Evolutionary conservation across 106 monocot genomes (phyloP).

Genomic region (Acanthochlamys bracteata): DNA sequence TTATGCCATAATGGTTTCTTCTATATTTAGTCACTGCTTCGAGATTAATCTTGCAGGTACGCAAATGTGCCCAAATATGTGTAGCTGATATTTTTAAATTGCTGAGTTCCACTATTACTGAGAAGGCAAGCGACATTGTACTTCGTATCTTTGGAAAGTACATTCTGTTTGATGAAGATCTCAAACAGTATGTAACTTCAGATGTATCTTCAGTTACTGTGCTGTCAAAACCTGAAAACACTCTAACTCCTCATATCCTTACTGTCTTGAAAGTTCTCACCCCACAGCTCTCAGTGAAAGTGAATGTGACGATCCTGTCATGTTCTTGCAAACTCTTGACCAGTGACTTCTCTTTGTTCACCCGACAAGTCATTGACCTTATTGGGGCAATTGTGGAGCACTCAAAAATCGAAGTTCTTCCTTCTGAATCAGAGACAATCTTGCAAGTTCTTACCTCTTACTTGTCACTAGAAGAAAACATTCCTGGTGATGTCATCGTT

Average conservation of each 20-base stretch:
- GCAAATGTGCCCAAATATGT: slow-evolving; percentile 67
- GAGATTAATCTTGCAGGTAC: slow-evolving; percentile 36
- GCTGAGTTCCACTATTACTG: slow-evolving; percentile 14
- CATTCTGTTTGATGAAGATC: slow-evolving; percentile 17
- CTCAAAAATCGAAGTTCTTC: slow-evolving; percentile 27
- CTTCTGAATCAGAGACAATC: slow-evolving; percentile 35
- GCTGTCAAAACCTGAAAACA: slow-evolving; percentile 24
- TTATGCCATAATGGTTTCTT: too few species aligned
- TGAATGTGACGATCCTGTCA: slow-evolving; percentile 32
- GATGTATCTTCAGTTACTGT: slow-evolving; percentile 14
- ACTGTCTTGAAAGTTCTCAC: slow-evolving; percentile 37
- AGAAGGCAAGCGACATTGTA: slow-evolving; percentile 46
- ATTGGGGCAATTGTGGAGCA: slow-evolving; percentile 44
- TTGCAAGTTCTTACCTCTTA: slow-evolving; percentile 39
- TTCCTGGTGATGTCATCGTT: slow-evolving; percentile 50
- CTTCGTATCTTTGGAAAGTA: slow-evolving; percentile 35
- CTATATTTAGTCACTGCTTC: too few species aligned
- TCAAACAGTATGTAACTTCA: slow-evolving; percentile 3
- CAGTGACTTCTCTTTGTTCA: slow-evolving; percentile 28
- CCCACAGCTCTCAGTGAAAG: slow-evolving; percentile 45
- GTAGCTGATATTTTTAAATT: slow-evolving; percentile 48
- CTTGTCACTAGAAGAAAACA: slow-evolving; percentile 40
- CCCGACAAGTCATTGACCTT: slow-evolving; percentile 47
- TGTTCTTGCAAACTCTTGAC: slow-evolving; percentile 40
- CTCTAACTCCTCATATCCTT: slow-evolving; percentile 50